Evolutionary conservation across 768 basidiomycete genomes (phyloP).

Genomic region (Trametes villosa): DNA sequence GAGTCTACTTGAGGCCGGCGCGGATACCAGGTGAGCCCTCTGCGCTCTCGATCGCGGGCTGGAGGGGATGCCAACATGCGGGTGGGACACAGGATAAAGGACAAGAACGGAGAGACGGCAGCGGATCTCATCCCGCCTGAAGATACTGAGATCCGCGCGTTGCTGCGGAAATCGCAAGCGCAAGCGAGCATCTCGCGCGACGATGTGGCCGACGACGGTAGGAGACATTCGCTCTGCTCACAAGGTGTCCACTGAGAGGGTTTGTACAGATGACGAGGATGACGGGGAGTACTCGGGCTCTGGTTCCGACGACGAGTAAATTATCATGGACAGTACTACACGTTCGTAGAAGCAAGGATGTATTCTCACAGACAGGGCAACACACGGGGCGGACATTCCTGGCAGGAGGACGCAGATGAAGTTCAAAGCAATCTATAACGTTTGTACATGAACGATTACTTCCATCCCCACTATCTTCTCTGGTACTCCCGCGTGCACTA

Average conservation of each 20-base stretch:
- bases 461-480: background rate
- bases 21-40: conserved; percentile 62
- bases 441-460: conserved; percentile 18
- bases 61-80: background rate
- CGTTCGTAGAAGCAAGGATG: background rate
- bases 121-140: conserved; percentile 57
- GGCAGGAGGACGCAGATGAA: background rate
- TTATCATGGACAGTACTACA: conserved; percentile 1
- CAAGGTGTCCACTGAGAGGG: no score
- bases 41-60: no score
- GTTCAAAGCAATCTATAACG: conserved; percentile 15
- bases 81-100: conserved; percentile 61
- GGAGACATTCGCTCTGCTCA: no score
- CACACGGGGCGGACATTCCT: background rate
- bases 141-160: conserved; percentile 52
- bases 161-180: conserved; percentile 61
- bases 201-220: conserved; percentile 74
- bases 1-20: conserved; percentile 78
- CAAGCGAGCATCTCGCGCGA: conserved; percentile 52
- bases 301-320: conserved; percentile 33
- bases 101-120: conserved; percentile 65
- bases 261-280: conserved; percentile 31
- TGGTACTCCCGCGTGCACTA: background rate
- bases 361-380: conserved; percentile 2
- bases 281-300: conserved; percentile 36